phyloP scores from a whole-genome alignment of 176 grass and related monocot genomes.

The Leersia perrieri region DNA sequence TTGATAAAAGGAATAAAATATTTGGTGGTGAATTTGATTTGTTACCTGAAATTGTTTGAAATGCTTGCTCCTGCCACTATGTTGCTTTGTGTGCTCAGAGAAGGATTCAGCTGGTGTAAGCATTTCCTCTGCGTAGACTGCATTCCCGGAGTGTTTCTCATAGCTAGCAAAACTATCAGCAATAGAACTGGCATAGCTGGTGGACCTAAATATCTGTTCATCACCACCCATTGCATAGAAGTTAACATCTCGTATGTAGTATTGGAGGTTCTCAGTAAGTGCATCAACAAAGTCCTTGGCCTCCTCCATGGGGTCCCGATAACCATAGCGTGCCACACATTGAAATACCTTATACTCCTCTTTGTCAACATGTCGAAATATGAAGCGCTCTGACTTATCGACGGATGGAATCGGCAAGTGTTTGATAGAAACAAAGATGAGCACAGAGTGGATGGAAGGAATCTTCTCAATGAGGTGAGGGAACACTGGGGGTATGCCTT shows the following conservation, averaged over 20 bases:
- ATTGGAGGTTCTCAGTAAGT: background rate
- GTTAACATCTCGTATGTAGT: constrained; percentile 8
- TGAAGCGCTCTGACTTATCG: constrained; percentile 16
- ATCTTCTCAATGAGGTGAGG: constrained; percentile 43
- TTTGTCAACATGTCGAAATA: constrained; percentile 15
- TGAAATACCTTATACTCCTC: constrained; percentile 7
- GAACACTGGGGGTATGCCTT: constrained; percentile 49
- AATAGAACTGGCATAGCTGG: background rate
- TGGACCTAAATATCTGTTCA: background rate
- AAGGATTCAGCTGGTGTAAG: constrained; percentile 20
- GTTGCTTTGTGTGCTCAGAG: constrained; percentile 14
- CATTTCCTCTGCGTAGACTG: constrained; percentile 18
- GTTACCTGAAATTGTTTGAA: constrained; percentile 17
- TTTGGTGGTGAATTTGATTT: background rate
- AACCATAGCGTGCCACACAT: constrained; percentile 37
- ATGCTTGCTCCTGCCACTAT: constrained; percentile 15
- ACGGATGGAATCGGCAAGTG: constrained; percentile 22
- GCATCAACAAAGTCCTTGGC: constrained; percentile 14
- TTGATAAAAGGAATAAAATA: background rate
- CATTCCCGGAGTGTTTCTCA: background rate
- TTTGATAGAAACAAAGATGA: constrained; percentile 57
- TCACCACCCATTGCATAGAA: background rate
- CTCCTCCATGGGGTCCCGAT: constrained; percentile 24
- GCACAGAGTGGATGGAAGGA: constrained; percentile 40
- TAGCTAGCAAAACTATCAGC: background rate